Evolutionary conservation across 2,329 filamentous ascomycete genomes (phyloP).

Genomic region (Aspergillus fructus): DNA sequence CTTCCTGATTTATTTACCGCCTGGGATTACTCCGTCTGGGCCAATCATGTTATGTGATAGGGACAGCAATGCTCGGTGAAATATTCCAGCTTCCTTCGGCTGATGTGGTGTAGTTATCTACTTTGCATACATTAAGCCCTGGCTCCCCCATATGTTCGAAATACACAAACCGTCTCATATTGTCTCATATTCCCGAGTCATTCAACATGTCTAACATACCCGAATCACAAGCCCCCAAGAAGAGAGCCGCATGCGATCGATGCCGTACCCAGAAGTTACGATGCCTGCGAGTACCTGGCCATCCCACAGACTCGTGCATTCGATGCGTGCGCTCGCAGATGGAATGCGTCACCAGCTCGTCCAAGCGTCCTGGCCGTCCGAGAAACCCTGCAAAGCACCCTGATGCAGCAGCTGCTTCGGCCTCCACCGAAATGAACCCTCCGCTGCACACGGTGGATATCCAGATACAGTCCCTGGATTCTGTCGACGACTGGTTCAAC

Average conservation of each 20-base stretch:
- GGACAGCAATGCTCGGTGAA: not conserved
- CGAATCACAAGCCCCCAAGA: not conserved
- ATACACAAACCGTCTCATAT: not conserved
- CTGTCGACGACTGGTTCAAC: not conserved
- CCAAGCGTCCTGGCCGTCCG: not conserved
- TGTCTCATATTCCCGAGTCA: not conserved
- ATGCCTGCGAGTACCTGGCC: not conserved
- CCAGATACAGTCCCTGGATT: not conserved
- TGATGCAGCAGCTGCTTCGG: not conserved
- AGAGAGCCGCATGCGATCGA: not conserved
- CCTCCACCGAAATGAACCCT: not conserved
- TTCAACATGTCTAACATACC: not conserved
- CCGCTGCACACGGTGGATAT: not conserved
- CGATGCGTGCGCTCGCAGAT: not conserved
- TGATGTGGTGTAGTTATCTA: not conserved
- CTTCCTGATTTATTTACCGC: not conserved
- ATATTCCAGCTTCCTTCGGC: not conserved
- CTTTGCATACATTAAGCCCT: not conserved
- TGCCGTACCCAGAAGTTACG: constrained; percentile 1
- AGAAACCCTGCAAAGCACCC: not conserved
- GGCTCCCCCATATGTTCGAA: not conserved
- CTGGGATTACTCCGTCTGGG: not conserved
- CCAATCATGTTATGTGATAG: not conserved
- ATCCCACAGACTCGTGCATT: constrained; percentile 1
- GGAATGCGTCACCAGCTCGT: constrained; percentile 2